Base-by-base conservation (phyloP, 2,329 filamentous ascomycete species). In the Hypoxylon sp. region DNA sequence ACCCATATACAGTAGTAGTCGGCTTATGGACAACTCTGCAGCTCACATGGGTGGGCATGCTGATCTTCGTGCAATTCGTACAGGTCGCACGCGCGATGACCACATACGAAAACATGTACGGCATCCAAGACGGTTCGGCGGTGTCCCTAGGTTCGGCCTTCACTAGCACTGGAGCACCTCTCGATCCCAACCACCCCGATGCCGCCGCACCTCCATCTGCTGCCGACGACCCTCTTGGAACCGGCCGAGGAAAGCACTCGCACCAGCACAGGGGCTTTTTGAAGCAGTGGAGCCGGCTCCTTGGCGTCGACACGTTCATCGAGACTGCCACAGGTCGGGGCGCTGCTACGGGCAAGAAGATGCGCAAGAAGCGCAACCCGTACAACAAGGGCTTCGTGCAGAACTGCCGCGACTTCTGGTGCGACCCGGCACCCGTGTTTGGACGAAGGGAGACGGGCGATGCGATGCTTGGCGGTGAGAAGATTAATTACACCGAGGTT, bases 331-430 rank as follows among this genome's bases (percentile, higher is more conserved):
- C 93, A 0, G 95, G 95, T 1, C 86, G 93, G 43, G 89, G 92
- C 55, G 92, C 91, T 0, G 89, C 90, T 7, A 76, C 75, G 1
- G 72, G 71, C 48, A 81, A 84, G 76, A 82, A 83, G 80, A 84
- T 82, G 71, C 80, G 85, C 68, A 83, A 84, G 60, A 86, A 86
- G 76, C 84, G 84, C 70, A 99, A 98, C 77, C 94, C 94, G 0
- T 99, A 95, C 78, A 95, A 90, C 62, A 85, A 89, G 30, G 96
- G 96, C 6, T 84, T 93, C 39, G 73, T 96, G n/a, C 87, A 90
- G 63, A 99, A 99, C 76, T 99, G 96, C 80, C 91, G 88, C 70
- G 96, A 99, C 79, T 99, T 99, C 78, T 98, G 94, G 93, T 95
- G 92, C 74, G 96, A 98, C 76, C 89, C 92, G 1, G 90, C 92